Evolutionary conservation across 768 basidiomycete species (phyloP).

Genomic region (Tricholomella constricta): DNA sequence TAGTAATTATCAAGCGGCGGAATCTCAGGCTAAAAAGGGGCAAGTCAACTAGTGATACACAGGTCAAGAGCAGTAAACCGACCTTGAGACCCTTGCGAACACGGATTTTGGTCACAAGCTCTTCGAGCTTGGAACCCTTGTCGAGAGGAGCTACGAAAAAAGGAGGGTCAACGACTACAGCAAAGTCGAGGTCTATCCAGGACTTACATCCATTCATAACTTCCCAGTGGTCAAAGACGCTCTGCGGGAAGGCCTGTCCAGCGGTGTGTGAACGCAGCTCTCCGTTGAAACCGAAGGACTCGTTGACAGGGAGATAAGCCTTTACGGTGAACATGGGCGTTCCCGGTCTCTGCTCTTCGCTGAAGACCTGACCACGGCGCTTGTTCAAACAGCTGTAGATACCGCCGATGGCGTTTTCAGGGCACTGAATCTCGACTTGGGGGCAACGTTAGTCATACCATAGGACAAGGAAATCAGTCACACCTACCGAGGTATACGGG

Average conservation of each 20-base stretch:
- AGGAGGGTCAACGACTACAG: conserved; percentile 6
- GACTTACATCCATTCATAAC: conserved; percentile 77
- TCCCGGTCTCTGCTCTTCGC: conserved; percentile 94
- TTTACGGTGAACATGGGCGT: conserved; percentile 99
- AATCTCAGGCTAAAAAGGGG: conserved; percentile 68
- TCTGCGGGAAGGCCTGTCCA: conserved; percentile 98
- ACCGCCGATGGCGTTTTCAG: conserved; percentile 97
- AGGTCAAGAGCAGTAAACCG: not conserved
- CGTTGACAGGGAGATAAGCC: conserved; percentile 90
- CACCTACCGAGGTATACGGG: conserved; percentile 86
- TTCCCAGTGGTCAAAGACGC: conserved; percentile 94
- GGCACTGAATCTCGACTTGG: conserved; percentile 97
- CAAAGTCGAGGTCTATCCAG: not conserved
- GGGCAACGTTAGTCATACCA: conserved; percentile 2
- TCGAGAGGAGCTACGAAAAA: conserved; percentile 65
- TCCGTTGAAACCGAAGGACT: conserved; percentile 98
- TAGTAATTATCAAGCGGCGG: conserved; percentile 88
- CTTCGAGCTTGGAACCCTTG: conserved; percentile 90
- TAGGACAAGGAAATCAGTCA: not conserved
- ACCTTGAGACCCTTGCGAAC: conserved; percentile 96
- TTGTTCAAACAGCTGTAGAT: conserved; percentile 94
- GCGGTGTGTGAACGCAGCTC: conserved; percentile 90
- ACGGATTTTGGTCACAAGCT: conserved; percentile 80
- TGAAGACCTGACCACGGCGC: conserved; percentile 98
- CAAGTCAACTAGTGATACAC: not conserved